phyloP scores from a whole-genome alignment of 345 rosid genomes.

The Ailanthus altissimus region DNA sequence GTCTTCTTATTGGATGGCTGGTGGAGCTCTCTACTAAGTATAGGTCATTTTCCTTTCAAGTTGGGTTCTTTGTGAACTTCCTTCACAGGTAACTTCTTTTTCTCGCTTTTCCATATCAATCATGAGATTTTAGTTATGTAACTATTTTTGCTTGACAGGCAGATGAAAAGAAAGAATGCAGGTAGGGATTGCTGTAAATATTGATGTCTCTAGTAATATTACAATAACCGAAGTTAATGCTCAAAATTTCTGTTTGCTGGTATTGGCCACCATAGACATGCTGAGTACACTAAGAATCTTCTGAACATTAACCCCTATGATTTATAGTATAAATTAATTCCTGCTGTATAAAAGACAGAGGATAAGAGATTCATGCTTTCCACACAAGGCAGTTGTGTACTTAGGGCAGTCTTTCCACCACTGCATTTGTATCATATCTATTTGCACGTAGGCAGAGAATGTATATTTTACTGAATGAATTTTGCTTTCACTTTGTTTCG shows the following conservation, averaged over 20 bases:
- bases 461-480: neutral
- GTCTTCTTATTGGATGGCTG: constrained; percentile 76
- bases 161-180: neutral
- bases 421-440: neutral
- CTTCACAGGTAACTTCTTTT: constrained; percentile 47
- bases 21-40: constrained; percentile 66
- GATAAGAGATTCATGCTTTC: neutral
- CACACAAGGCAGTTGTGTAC: neutral
- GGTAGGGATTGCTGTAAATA: neutral
- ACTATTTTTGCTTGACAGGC: neutral
- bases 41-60: constrained; percentile 55
- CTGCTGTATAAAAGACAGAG: neutral
- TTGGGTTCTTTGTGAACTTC: constrained; percentile 45
- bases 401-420: neutral
- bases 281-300: neutral
- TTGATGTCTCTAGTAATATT: neutral
- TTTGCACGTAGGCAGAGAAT: neutral
- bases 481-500: constrained; percentile 1
- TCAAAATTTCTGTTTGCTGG: neutral
- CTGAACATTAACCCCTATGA: neutral
- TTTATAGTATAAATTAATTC: neutral
- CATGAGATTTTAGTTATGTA: neutral
- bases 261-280: neutral
- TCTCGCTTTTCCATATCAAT: neutral
- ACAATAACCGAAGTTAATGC: neutral